Percentiles rank a stretch among this genome's conserved stretches.
These are phyloP conservation scores for Fraxinus nigra DNA, from an alignment of 305 asterid species.

Conservation along the genomic window DNA sequence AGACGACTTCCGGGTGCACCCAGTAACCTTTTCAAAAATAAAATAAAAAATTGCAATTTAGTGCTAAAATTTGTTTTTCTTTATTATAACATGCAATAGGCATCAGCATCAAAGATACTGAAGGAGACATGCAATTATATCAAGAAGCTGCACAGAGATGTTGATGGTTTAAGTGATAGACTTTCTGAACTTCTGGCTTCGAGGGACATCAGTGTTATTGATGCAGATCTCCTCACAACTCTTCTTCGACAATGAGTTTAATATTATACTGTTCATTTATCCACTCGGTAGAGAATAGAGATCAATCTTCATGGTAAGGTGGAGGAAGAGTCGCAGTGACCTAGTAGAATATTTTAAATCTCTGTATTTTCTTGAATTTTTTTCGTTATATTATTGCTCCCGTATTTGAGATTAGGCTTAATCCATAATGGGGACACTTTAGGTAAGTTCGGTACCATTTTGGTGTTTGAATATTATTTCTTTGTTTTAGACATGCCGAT, in stretches of 20 bases:
- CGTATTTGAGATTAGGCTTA: constrained; percentile 1
- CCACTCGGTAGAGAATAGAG: not conserved
- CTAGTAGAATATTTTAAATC: not conserved
- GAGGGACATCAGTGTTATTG: constrained; percentile 31
- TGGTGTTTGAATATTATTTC: not conserved
- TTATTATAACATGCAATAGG: constrained; percentile 22
- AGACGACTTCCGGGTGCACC: not conserved
- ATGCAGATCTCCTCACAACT: constrained; percentile 38
- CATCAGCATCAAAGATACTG: constrained; percentile 38
- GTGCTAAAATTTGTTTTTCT: not conserved
- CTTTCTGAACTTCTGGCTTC: constrained; percentile 47
- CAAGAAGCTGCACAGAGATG: constrained; percentile 48
- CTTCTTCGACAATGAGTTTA: constrained; percentile 30
- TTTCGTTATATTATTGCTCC: not conserved
- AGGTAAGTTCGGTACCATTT: not conserved
- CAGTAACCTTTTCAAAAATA: not conserved
- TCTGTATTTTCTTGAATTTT: not conserved
- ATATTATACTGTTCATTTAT: not conserved
- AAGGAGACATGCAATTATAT: constrained; percentile 50
- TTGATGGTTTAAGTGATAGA: constrained; percentile 44
- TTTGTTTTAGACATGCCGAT: not conserved
- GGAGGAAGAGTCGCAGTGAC: not conserved
- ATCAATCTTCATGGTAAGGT: not conserved
- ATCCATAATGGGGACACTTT: not conserved
- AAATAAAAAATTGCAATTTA: constrained; percentile 15